A percentile compares a stretch with the other conserved stretches of the same genome.
phyloP scores from a whole-genome alignment of 768 basidiomycete genomes.

The Cystobasidium ongulense region DNA sequence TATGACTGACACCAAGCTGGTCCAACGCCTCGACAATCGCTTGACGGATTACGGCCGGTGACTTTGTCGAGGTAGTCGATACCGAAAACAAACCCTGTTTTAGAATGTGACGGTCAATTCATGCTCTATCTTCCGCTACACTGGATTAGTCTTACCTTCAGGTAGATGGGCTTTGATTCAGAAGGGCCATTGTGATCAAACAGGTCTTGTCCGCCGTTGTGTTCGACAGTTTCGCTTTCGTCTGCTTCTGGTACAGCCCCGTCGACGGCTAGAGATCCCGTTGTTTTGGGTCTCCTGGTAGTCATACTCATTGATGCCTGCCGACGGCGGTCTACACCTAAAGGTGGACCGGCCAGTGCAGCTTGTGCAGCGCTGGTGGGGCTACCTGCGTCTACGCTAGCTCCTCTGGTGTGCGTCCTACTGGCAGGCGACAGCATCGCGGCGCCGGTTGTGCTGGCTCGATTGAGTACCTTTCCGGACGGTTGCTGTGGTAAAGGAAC shows the following conservation, averaged over 20 bases:
- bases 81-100: constrained; percentile 77
- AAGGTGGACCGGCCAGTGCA: background rate
- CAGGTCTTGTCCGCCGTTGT: background rate
- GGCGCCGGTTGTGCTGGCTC: constrained; percentile 28
- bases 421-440: background rate
- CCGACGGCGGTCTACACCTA: constrained; percentile 10
- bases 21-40: constrained; percentile 82
- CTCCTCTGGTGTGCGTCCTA: constrained; percentile 6
- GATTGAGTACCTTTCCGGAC: background rate
- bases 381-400: background rate
- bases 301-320: constrained; percentile 14
- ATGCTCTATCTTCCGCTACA: background rate
- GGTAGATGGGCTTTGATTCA: constrained; percentile 76
- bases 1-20: constrained; percentile 89
- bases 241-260: background rate
- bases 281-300: constrained; percentile 19
- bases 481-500: background rate
- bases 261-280: background rate
- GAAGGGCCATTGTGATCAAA: constrained; percentile 11
- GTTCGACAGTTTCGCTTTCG: background rate
- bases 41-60: constrained; percentile 65
- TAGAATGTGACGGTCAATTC: background rate
- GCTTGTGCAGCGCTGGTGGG: background rate
- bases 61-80: constrained; percentile 86
- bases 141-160: constrained; percentile 52